Base-by-base conservation (phyloP, 1,284 basidiomycete genomes). In the Coniferiporia weirii region DNA sequence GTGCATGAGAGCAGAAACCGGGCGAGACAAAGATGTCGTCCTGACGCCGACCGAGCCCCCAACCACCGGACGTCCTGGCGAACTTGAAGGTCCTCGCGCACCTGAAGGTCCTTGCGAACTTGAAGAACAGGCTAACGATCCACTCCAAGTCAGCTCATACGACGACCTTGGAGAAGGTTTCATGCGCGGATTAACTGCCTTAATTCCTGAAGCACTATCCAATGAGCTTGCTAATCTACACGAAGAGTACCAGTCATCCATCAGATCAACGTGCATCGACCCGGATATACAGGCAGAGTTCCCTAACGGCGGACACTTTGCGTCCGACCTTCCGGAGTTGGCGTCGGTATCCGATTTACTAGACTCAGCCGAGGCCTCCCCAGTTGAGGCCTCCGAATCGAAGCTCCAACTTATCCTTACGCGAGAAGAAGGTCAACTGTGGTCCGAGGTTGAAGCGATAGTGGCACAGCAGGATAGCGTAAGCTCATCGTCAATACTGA, bases 341-440 rank as follows among this genome's bases (percentile, higher is more conserved):
- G 46, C 64, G 17, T 17, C 56, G 20, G 56, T 54, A 27, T 5
- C 27, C 27, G 27, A 27, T 27, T 27, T 5, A 27, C 27, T 27
- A 4, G 50, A 64, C 2, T 43, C 61, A 2, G n/a, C 35, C n/a
- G 43, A 47, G 9, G 47, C 9, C n/a, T 4, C 43, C 6, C 40
- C 35, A 2, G 20, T 22, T 10, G 74, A 75, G 6, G 79, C 87
- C 6, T 57, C 60, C n/a, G 63, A 64, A 76, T 86, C 86, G 40
- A 89, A 83, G 69, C 75, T 74, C 1, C 89, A 91, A 64, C 69
- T 79, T 34, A 77, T 81, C 60, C 76, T 91, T 46, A 79, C 78
- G 1, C 58, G 78, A 3, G 82, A 87, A 52, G 89, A 91, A 69
- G 81, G 80, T 36, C 69, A 71, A 53, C 69, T 91, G 49, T 91